A percentile compares a stretch with the other conserved stretches of the same genome.
These are phyloP conservation scores for Claviceps humidiphila DNA, from an alignment of 2,329 filamentous ascomycete genomes.

Conservation along the genomic window DNA sequence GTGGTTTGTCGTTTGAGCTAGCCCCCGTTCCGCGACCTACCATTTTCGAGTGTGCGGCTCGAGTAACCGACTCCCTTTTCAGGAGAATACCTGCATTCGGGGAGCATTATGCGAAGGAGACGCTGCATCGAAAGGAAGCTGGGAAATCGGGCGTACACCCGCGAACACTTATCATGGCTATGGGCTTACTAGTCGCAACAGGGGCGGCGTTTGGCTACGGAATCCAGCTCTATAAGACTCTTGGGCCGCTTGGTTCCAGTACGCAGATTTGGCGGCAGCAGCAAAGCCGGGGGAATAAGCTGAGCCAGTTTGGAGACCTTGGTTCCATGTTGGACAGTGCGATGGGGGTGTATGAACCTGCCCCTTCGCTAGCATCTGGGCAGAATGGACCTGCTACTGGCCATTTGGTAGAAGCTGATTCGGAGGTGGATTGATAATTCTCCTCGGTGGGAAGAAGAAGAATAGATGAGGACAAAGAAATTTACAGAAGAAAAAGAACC, in stretches of 20 bases:
- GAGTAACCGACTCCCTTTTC: slow-evolving; percentile 22
- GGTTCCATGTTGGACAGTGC: slow-evolving; percentile 30
- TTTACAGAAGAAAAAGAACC: background rate
- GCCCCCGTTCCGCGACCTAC: slow-evolving; percentile 7
- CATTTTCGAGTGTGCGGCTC: slow-evolving; percentile 13
- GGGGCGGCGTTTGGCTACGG: slow-evolving; percentile 27
- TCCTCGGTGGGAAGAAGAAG: background rate
- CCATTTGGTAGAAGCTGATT: slow-evolving; percentile 21
- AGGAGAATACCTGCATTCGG: slow-evolving; percentile 23
- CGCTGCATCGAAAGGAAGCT: slow-evolving; percentile 23
- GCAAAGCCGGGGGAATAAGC: slow-evolving; percentile 13
- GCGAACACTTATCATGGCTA: slow-evolving; percentile 18
- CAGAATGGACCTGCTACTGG: slow-evolving; percentile 9
- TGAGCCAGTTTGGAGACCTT: slow-evolving; percentile 33
- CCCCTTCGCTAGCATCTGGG: slow-evolving; percentile 4
- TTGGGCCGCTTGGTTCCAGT: slow-evolving; percentile 32
- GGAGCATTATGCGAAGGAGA: slow-evolving; percentile 22
- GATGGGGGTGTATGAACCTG: slow-evolving; percentile 15
- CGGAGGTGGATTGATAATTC: slow-evolving; percentile 19
- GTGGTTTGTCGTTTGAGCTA: slow-evolving; percentile 11
- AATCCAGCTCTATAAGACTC: slow-evolving; percentile 24
- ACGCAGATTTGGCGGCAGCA: slow-evolving; percentile 28
- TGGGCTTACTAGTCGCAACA: slow-evolving; percentile 20
- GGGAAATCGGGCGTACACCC: slow-evolving; percentile 20
- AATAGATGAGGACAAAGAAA: background rate